These are phyloP conservation scores for Comarum palustre DNA, from an alignment of 306 rosid species.

Conservation along the genomic window DNA sequence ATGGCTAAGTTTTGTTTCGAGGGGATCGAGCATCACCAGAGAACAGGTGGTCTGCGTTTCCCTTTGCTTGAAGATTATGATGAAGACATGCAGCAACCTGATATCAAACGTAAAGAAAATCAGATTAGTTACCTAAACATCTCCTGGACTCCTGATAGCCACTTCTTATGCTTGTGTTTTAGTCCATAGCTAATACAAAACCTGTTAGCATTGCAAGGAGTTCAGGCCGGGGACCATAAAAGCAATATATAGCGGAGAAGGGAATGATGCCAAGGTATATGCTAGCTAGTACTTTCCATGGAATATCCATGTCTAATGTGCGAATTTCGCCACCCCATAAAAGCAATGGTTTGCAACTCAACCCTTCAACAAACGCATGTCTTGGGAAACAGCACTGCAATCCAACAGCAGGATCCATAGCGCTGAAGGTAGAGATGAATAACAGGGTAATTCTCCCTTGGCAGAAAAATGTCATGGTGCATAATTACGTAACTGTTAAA, in stretches of 20 bases:
- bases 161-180: conserved; percentile 3
- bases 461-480: conserved; percentile 42
- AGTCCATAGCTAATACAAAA: not conserved
- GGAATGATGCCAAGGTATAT: conserved; percentile 37
- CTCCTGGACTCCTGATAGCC: not conserved
- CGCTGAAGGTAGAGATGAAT: conserved; percentile 50
- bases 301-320: conserved; percentile 34
- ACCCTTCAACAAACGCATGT: conserved; percentile 2
- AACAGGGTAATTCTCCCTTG: conserved; percentile 67
- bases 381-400: not conserved
- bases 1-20: not conserved
- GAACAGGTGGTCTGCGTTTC: conserved; percentile 5
- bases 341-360: conserved; percentile 1
- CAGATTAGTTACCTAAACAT: conserved; percentile 4
- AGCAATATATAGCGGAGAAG: conserved; percentile 12
- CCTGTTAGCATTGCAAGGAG: not conserved
- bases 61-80: conserved; percentile 14
- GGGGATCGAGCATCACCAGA: not conserved
- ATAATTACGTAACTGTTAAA: not conserved
- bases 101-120: not conserved
- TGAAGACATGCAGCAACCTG: conserved; percentile 3
- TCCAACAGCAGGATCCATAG: not conserved
- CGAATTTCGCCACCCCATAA: conserved; percentile 25
- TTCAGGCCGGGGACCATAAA: conserved; percentile 24
- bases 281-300: not conserved